A percentile compares a stretch with the other conserved stretches of the same genome.
Conservation (phyloP, 768 basidiomycete species). For the Termitomyces sp. region DNA sequence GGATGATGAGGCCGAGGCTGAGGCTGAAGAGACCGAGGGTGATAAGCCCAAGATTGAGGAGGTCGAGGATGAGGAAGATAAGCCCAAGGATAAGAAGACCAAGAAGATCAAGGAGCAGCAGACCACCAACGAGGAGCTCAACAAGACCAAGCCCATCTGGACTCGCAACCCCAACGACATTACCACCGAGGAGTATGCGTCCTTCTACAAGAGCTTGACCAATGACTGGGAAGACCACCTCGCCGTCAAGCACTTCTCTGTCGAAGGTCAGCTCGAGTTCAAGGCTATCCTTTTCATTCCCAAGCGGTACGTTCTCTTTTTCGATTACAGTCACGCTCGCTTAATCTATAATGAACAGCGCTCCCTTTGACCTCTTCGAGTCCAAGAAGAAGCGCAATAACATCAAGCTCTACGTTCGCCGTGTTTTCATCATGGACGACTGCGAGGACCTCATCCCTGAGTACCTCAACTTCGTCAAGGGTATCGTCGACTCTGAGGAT, state of each 20-base stretch:
- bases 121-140: constrained; percentile 93
- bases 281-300: constrained; percentile 98
- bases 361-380: constrained; percentile 99
- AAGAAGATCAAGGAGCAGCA: constrained; percentile 92
- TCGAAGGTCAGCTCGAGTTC: constrained; percentile 99
- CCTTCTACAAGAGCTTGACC: constrained; percentile 99
- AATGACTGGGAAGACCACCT: constrained; percentile 99
- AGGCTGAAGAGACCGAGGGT: constrained; percentile 69
- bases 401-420: constrained; percentile 99
- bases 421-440: constrained; percentile 99
- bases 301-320: constrained; percentile 64
- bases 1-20: constrained; percentile 74
- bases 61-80: constrained; percentile 78
- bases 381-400: constrained; percentile 99
- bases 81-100: constrained; percentile 87
- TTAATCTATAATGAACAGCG: constrained; percentile 41
- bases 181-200: constrained; percentile 84
- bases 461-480: constrained; percentile 99
- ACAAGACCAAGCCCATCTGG: constrained; percentile 99
- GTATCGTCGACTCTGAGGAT: constrained; percentile 99
- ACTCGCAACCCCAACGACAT: constrained; percentile 97
- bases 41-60: constrained; percentile 79
- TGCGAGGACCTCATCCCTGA: constrained; percentile 99
- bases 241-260: constrained; percentile 99
- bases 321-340: background rate